A percentile compares a stretch with the other conserved stretches of the same genome.
Evolutionary conservation across 257 asterid species (phyloP).

Genomic region (Rubia yunnanensis): DNA sequence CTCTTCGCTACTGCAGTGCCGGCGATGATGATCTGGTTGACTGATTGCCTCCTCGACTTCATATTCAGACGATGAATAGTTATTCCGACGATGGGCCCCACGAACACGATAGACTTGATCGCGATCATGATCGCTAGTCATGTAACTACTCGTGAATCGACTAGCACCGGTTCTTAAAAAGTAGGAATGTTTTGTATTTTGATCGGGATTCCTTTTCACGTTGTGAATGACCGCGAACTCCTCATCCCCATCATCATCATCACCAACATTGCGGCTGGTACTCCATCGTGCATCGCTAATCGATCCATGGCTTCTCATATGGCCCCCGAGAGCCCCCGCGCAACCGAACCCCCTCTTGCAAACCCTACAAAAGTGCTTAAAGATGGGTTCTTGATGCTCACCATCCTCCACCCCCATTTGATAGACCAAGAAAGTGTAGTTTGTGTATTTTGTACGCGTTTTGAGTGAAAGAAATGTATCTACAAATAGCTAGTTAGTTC

Average conservation of each 20-base stretch:
- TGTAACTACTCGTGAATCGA: constrained; percentile 19
- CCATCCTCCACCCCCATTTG: constrained; percentile 5
- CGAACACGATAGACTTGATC: constrained; percentile 2
- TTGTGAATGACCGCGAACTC: constrained; percentile 9
- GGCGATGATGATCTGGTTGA: not conserved
- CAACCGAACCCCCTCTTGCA: constrained; percentile 35
- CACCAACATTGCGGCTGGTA: not conserved
- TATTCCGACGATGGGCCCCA: not conserved
- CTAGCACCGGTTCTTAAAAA: constrained; percentile 44
- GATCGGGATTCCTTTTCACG: constrained; percentile 17
- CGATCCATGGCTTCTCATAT: constrained; percentile 47
- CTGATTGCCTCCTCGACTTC: constrained; percentile 5
- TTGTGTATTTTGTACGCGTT: not conserved
- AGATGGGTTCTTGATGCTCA: constrained; percentile 13
- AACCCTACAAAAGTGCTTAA: constrained; percentile 34
- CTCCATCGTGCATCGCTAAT: constrained; percentile 19
- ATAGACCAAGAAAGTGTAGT: not conserved
- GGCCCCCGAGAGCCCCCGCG: constrained; percentile 56
- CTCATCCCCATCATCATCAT: constrained; percentile 4
- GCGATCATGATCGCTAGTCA: not conserved
- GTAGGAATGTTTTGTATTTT: constrained; percentile 38
- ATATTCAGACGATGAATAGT: constrained; percentile 8
- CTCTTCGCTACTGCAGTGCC: constrained; percentile 35
- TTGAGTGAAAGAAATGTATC: not conserved
- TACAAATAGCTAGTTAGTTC: not conserved